phyloP scores from a whole-genome alignment of 345 rosid genomes.

The Brassica cretica region DNA sequence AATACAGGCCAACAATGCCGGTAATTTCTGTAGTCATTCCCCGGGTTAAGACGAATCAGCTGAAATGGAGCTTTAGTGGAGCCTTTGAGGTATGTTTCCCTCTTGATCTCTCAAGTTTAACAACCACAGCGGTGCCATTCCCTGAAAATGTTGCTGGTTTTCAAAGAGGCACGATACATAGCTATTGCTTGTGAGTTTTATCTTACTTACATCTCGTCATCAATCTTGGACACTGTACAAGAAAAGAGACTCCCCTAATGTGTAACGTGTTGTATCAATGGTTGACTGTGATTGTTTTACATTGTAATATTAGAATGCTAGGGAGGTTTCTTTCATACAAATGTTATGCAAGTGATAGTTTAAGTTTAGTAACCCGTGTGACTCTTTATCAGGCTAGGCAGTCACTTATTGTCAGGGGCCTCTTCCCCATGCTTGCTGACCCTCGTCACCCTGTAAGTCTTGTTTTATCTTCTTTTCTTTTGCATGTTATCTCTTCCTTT shows the following conservation, averaged over 20 bases:
- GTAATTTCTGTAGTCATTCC: slow-evolving; percentile 97
- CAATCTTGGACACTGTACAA: neutral
- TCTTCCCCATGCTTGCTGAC: slow-evolving; percentile 93
- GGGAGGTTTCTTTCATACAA: neutral
- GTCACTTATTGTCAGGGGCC: slow-evolving; percentile 83
- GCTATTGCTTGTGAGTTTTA: neutral
- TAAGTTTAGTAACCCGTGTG: slow-evolving; percentile 15
- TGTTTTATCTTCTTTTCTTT: neutral
- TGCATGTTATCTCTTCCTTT: slow-evolving; percentile 5
- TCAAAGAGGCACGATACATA: neutral
- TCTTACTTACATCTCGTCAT: neutral
- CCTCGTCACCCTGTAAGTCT: slow-evolving; percentile 81
- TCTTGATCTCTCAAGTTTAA: neutral
- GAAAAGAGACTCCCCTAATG: neutral
- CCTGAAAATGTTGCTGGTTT: neutral
- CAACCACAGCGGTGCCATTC: neutral
- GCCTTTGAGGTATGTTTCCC: slow-evolving; percentile 77
- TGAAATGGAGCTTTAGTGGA: slow-evolving; percentile 96
- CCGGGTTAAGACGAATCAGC: slow-evolving; percentile 92
- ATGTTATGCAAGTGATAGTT: neutral
- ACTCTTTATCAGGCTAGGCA: slow-evolving; percentile 68
- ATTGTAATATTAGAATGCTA: neutral
- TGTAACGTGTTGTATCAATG: neutral
- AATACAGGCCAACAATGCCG: slow-evolving; percentile 98
- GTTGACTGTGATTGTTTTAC: neutral